Base-by-base conservation (phyloP, 2,329 filamentous ascomycete species). In the Hypoxylon sp. region DNA sequence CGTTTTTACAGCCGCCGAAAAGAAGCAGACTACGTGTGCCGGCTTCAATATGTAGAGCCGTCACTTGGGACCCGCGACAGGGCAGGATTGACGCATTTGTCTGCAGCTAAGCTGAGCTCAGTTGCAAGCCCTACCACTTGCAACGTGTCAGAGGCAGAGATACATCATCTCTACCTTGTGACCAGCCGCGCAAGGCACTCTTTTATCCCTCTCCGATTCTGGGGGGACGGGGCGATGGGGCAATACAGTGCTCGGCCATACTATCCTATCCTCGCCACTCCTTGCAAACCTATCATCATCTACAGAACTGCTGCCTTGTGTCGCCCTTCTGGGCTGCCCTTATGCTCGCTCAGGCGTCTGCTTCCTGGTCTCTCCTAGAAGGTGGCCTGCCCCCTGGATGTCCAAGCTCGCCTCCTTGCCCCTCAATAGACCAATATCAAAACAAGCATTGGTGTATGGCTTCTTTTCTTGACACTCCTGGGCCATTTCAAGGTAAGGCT, bases 81-180 rank as follows among this genome's bases (percentile, higher is more conserved):
- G 75, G 79, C 80, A 82, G 79, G 81, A 82, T 83, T 86, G 82
- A 86, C 84, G 83, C 84, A 86, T 78, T 79, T 73, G 74, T 80
- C 83, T 85, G 85, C 85, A 86, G 82, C 81, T 84, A 81, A 82
- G 83, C 82, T 82, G 82, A 81, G 79, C 73, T 66, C 73, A 75
- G 79, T 83, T 83, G 82, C 84, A 85, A 84, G 83, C 85, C 83
- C 81, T 85, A 82, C 80, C 76, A 81, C 81, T 82, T 85, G 85
- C 86, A 85, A 88, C 86, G 86, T 88, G 86, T 87, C 85, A 78
- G 77, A 79, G 77, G 76, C 83, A 82, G 82, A 85, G 81, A 87
- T 85, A 88, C 86, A 87, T 88, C 86, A 87, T 82, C 81, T 80
- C 80, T 81, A 83, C 75, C 75, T 77, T 78, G 76, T 81, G 79